Base-by-base conservation (phyloP, 768 basidiomycete species). In the Mycena chlorophos region DNA sequence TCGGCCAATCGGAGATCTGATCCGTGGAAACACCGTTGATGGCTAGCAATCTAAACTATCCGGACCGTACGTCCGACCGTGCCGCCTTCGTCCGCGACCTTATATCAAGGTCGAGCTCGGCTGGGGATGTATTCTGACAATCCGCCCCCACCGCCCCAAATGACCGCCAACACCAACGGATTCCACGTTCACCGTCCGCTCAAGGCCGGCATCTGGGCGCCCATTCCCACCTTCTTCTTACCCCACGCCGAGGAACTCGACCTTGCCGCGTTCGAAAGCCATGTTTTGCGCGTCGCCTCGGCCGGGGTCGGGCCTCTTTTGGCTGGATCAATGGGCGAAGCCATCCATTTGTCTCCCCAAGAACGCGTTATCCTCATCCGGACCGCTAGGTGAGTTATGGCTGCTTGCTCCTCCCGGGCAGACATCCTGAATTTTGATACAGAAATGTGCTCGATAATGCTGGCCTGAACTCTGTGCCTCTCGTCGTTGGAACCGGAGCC, bases 251-350 rank as follows among this genome's bases (percentile, higher is more conserved):
- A 95, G 70, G 91, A 94, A 62, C 81, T 96, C 83, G 92, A 94
- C 71, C 68, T 94, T 29, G 75, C 77, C 14, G 69, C 87, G 0
- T 88, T 94, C 63, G 78, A 86, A 65, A 70, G 74, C 8, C 91
- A 93, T 71, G 77, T 91, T 40, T 73, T 82, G 51, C 78, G 77
- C 40, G 72, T 85, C 45, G 90, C 88, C 8, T 71, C 73, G 47
- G 86, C 83, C 13, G 89, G 89, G 23, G 85, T 91, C 60, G 80
- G 74, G 6, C 88, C 88, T 16, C 73, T 95, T 57, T 74, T 93
- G 48, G 79, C 85, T 29, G 92, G 92, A 17, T 88, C 89, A 4
- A 90, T 90, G 89, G 87, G 93, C 61, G 93, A 95, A 68, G 91
- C 89, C 19, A 79, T 84, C 58, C 91, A 94, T 66, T 66, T 83